Conservation (phyloP, 2,329 filamentous ascomycete species). For the Apiospora malaysiana region DNA sequence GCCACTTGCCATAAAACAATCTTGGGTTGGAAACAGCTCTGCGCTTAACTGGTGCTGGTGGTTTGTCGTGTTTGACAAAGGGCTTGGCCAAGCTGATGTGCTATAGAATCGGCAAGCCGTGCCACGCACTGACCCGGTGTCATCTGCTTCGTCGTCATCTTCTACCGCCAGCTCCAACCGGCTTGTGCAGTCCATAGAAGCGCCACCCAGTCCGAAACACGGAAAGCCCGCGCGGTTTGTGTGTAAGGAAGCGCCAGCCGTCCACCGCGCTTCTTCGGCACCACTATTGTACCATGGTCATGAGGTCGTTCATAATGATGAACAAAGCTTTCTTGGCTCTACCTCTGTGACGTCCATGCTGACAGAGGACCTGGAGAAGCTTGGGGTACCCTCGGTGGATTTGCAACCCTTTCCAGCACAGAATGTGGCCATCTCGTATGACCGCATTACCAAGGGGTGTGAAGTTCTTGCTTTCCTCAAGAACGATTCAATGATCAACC, state of each 20-base stretch:
- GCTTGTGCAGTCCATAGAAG: constrained; percentile 5
- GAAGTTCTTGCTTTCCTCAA: constrained; percentile 41
- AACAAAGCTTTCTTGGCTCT: constrained; percentile 39
- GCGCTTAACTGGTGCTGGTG: neutral
- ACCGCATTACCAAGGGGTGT: constrained; percentile 39
- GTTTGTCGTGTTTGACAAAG: neutral
- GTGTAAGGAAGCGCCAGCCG: neutral
- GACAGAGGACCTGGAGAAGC: constrained; percentile 37
- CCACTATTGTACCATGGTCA: constrained; percentile 35
- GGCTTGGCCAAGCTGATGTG: neutral
- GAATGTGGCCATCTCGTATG: constrained; percentile 36
- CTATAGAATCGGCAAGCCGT: neutral
- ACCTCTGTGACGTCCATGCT: constrained; percentile 41
- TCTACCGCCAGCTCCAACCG: neutral
- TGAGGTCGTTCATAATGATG: constrained; percentile 30
- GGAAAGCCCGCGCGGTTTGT: neutral
- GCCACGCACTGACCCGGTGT: neutral
- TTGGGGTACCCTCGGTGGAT: constrained; percentile 34
- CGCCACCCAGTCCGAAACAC: neutral
- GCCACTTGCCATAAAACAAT: neutral
- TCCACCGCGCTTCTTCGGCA: constrained; percentile 37
- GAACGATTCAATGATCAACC: constrained; percentile 37
- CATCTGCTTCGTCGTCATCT: neutral
- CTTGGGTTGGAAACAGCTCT: neutral
- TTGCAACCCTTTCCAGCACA: constrained; percentile 34